Evolutionary conservation across 495 filamentous ascomycete species (phyloP), one percentile per base, ranked within the genome.

Genomic region (Penicillium dipodomyicola): DNA sequence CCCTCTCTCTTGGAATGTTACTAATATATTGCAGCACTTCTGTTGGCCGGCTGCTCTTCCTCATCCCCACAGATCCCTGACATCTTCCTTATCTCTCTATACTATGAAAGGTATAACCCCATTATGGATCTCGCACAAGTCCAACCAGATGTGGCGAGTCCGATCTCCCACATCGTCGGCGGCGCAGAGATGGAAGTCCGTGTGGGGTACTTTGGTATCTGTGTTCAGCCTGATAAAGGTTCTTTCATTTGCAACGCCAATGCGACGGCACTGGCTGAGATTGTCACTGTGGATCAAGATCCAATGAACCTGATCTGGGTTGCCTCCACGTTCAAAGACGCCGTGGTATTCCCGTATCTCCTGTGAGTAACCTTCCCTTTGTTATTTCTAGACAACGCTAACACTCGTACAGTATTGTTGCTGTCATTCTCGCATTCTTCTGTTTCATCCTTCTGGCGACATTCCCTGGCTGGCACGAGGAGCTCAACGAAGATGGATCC

Each of bases 391-490:
- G 17, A 29, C 15, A 45, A 27, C 56, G 52, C 52, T 64, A 58
- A 65, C 15, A 19, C 15, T 9, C 33, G 11, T 32, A 33, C 53
- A 87, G 84, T 27, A 88, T 88, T 67, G 82, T 88, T 48, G 85
- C 85, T 48, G 84, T 88, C 54, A 76, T 88, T 52, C 83, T 88
- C 51, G 82, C 85, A 23, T 88, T 88, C 72, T 73, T 87, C 64
- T 84, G 80, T 68, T 87, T 88, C 65, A 74, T 88, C 66, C 78
- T 88, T 35, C 81, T 88, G 63, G 85, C 84, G 22, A 88, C 85
- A 40, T 88, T 88, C 70, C 85, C 85, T 20, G 85, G 85, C 56
- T 88, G 85, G 85, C 84, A 88, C 71, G 82, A 86, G 68, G 85
- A 86, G 63, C 63, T 71, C 51, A 80, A 84, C 64, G 72, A 73